A percentile compares a stretch with the other conserved stretches of the same genome.
These are phyloP conservation scores for Paramecium primaurelia DNA, from an alignment of 73 alveolate genomes.

Conservation along the genomic window DNA sequence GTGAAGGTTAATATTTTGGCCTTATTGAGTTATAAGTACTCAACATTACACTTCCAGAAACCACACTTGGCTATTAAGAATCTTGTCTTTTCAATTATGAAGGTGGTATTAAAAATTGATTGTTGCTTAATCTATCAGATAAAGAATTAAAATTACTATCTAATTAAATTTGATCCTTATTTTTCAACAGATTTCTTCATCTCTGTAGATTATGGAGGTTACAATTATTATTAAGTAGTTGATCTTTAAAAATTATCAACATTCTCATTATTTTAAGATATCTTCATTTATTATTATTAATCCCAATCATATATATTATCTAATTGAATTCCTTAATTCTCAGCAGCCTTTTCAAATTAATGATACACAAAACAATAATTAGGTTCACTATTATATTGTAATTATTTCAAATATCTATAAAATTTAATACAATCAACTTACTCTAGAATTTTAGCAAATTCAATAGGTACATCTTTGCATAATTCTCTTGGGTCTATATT, in stretches of 20 bases:
- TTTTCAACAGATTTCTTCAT: background rate
- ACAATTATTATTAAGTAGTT: background rate
- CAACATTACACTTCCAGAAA: background rate
- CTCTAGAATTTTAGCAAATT: slow-evolving; percentile 32
- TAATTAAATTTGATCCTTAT: background rate
- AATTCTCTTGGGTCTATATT: slow-evolving; percentile 36
- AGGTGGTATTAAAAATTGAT: background rate
- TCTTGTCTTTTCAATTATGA: background rate
- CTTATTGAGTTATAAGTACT: slow-evolving; percentile 26
- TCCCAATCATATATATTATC: slow-evolving; percentile 33
- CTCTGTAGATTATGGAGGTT: background rate
- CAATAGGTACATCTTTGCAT: slow-evolving; percentile 54
- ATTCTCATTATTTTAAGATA: background rate
- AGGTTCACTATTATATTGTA: background rate
- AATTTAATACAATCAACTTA: background rate
- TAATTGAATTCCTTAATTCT: background rate
- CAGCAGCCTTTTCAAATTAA: slow-evolving; percentile 3
- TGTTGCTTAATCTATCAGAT: background rate
- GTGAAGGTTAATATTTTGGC: background rate
- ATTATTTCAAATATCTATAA: background rate
- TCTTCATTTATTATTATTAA: background rate
- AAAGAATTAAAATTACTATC: background rate
- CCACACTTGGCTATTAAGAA: background rate
- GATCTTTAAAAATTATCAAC: background rate
- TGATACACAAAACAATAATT: background rate